Evolutionary conservation across 495 filamentous ascomycete species (phyloP), one percentile per base, ranked within the genome.

Genomic region (Sporormia fimetaria): DNA sequence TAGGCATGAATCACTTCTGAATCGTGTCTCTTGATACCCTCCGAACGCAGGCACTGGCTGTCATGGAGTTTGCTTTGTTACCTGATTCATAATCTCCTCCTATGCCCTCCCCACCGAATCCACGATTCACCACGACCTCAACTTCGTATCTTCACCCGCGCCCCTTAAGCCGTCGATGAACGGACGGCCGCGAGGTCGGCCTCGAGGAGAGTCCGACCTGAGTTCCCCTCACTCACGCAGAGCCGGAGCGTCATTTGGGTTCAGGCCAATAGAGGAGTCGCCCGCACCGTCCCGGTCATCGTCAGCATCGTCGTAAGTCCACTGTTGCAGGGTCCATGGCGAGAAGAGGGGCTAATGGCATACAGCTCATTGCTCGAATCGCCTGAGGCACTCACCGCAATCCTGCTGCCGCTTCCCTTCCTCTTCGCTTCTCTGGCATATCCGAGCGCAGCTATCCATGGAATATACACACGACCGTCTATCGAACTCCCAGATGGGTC

Each of bases 41-140:
- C n/a, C n/a, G n/a, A n/a, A n/a, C n/a, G n/a, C n/a, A n/a, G n/a
- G n/a, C n/a, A n/a, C n/a, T n/a, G n/a, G n/a, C n/a, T n/a, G n/a
- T n/a, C n/a, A n/a, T n/a, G n/a, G n/a, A n/a, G n/a, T n/a, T n/a
- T n/a, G n/a, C n/a, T n/a, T n/a, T n/a, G n/a, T n/a, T n/a, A n/a
- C n/a, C n/a, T n/a, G n/a, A n/a, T n/a, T n/a, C n/a, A n/a, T n/a
- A n/a, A n/a, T n/a, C 15, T 46, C 47, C 6, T 39, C 41, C 10
- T 42, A 45, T 12, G 15, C 41, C 5, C 21, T 33, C 15, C 21
- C 24, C 26, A 23, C 33, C 29, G 38, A 40, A 8, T 26, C 28
- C 14, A 11, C 35, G 6, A 28, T 68, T 37, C 23, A 36, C 25
- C 61, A 70, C 50, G 47, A 51, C 21, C 60, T 69, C 35, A 54